Percentiles rank a stretch among this genome's conserved stretches.
phyloP scores from a whole-genome alignment of 139 green algal species.

The Coccomyxa sp. region DNA sequence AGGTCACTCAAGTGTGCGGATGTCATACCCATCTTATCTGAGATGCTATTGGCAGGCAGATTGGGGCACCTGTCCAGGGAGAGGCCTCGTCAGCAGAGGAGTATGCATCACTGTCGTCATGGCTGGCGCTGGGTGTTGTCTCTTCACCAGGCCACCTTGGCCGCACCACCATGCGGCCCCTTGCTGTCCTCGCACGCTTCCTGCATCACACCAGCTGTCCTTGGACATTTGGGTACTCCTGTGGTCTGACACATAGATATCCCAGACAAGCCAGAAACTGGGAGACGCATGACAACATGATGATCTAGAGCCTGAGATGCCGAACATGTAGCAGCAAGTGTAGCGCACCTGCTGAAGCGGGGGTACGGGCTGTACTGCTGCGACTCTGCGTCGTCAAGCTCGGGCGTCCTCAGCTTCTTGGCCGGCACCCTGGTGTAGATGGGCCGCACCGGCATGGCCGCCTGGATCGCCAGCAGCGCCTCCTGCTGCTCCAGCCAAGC shows the following conservation, averaged over 20 bases:
- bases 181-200: background rate
- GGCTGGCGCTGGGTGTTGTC: background rate
- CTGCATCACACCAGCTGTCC: background rate
- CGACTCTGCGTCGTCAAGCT: too few relatives aligned
- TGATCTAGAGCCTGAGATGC: background rate
- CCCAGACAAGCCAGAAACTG: background rate
- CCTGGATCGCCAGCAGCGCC: too few relatives aligned
- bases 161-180: background rate
- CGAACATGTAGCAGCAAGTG: background rate
- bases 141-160: background rate
- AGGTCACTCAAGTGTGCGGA: background rate
- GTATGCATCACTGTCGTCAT: background rate
- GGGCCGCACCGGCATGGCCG: too few relatives aligned
- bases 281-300: background rate
- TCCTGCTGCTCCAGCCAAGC: too few relatives aligned
- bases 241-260: background rate
- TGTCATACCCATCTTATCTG: background rate
- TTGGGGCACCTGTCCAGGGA: background rate
- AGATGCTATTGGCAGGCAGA: background rate
- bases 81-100: background rate
- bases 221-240: background rate
- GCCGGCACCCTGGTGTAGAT: too few relatives aligned
- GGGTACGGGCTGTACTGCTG: too few relatives aligned
- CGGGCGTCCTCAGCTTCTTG: too few relatives aligned
- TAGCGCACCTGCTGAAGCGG: background rate